Conservation (phyloP, 2,329 filamentous ascomycete species). For the Arthrobotrys iridis region DNA sequence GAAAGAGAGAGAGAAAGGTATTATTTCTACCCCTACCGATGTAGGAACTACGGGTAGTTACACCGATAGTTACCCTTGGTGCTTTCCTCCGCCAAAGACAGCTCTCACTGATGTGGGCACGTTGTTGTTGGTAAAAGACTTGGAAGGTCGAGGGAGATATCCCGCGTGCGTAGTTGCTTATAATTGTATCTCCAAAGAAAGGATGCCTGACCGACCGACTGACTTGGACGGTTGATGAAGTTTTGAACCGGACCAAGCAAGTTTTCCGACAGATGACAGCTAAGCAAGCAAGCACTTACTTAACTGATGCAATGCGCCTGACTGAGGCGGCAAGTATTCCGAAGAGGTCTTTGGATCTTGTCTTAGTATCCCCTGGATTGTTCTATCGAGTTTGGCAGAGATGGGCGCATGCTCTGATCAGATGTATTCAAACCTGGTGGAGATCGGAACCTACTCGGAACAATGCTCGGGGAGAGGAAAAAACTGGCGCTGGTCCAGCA, state of each 20-base stretch:
- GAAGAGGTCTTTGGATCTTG: slow-evolving; percentile 4
- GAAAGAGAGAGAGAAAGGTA: neutral
- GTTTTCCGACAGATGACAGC: neutral
- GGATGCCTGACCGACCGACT: too few species aligned
- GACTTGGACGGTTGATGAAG: neutral
- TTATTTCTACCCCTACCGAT: neutral
- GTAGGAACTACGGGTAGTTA: neutral
- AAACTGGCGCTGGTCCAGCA: too few species aligned
- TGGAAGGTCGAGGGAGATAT: neutral
- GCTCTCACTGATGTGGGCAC: slow-evolving; percentile 7
- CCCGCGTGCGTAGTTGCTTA: neutral
- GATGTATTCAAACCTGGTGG: slow-evolving; percentile 3
- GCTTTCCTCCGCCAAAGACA: neutral
- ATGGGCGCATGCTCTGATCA: slow-evolving; percentile 26
- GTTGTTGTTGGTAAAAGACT: neutral
- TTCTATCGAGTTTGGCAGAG: neutral
- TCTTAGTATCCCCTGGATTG: slow-evolving; percentile 3
- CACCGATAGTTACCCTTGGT: too few species aligned
- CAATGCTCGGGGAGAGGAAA: slow-evolving; percentile 31
- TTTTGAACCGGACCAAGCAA: neutral
- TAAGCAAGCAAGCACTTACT: too few species aligned
- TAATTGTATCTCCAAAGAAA: neutral
- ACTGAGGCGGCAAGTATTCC: neutral
- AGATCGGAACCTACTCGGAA: slow-evolving; percentile 35
- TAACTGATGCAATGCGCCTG: neutral